Evolutionary conservation across 23 red algal genomes (phyloP).

Genomic region (Gracilariopsis chorda): DNA sequence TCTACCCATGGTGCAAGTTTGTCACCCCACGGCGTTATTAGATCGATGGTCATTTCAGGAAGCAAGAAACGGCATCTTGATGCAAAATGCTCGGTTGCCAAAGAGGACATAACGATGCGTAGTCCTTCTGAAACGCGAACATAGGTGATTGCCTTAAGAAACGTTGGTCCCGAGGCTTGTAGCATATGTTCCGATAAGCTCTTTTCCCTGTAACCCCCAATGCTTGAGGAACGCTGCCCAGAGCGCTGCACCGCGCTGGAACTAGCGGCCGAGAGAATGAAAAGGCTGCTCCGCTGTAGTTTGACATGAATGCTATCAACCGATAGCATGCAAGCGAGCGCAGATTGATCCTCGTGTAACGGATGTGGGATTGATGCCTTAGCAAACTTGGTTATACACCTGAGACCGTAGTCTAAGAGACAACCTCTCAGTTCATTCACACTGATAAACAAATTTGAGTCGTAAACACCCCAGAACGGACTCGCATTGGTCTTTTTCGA

Average conservation of each 20-base stretch:
- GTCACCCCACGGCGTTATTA: conserved; percentile 35
- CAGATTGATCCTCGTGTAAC: conserved; percentile 21
- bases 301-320: conserved; percentile 34
- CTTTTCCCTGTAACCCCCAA: neutral
- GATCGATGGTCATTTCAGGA: conserved; percentile 7
- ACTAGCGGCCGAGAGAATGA: conserved; percentile 39
- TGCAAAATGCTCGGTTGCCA: conserved; percentile 11
- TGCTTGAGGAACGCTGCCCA: neutral
- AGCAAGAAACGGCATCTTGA: conserved; percentile 5
- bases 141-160: conserved; percentile 22
- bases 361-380: conserved; percentile 6
- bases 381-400: neutral
- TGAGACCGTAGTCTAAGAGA: conserved; percentile 14
- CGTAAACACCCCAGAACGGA: conserved; percentile 23
- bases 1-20: conserved; percentile 56
- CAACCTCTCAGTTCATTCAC: conserved; percentile 41
- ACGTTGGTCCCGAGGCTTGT: neutral
- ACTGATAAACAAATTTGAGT: neutral
- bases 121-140: neutral
- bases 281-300: neutral
- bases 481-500: conserved; percentile 16
- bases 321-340: conserved; percentile 19
- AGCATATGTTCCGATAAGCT: neutral
- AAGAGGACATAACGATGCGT: conserved; percentile 15
- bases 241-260: neutral